These are phyloP conservation scores for Pholiota molesta DNA, from an alignment of 768 basidiomycete genomes.

Conservation along the genomic window DNA sequence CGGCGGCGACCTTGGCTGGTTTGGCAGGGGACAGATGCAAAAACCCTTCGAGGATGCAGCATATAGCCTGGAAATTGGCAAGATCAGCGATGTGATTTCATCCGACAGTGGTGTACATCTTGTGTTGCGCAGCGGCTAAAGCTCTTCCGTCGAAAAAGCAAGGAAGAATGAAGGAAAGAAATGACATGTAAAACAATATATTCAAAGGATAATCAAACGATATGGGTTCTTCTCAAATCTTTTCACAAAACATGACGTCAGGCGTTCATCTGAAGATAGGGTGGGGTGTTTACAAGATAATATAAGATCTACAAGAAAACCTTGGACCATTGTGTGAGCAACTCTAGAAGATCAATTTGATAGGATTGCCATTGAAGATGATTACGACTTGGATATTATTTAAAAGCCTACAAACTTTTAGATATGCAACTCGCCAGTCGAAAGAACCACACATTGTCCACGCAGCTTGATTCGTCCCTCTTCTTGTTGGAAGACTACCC, in stretches of 20 bases:
- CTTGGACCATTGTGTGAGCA: too few relatives aligned
- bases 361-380: too few relatives aligned
- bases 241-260: neutral
- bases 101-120: slow-evolving; percentile 96
- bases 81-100: slow-evolving; percentile 81
- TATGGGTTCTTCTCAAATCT: neutral
- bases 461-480: slow-evolving; percentile 33
- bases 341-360: too few relatives aligned
- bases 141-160: neutral
- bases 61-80: slow-evolving; percentile 67
- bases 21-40: slow-evolving; percentile 91
- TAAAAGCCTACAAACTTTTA: neutral
- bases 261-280: too few relatives aligned
- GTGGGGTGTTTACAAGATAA: too few relatives aligned
- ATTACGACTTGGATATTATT: too few relatives aligned
- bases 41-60: slow-evolving; percentile 94
- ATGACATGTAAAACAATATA: neutral
- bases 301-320: too few relatives aligned
- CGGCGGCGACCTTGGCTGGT: slow-evolving; percentile 88
- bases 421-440: slow-evolving; percentile 31
- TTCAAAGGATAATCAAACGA: neutral
- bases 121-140: slow-evolving; percentile 74
- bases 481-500: slow-evolving; percentile 38
- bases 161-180: neutral
- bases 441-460: slow-evolving; percentile 38